Conservation (phyloP, 345 rosid species). For the Anastatica hierochuntica region DNA sequence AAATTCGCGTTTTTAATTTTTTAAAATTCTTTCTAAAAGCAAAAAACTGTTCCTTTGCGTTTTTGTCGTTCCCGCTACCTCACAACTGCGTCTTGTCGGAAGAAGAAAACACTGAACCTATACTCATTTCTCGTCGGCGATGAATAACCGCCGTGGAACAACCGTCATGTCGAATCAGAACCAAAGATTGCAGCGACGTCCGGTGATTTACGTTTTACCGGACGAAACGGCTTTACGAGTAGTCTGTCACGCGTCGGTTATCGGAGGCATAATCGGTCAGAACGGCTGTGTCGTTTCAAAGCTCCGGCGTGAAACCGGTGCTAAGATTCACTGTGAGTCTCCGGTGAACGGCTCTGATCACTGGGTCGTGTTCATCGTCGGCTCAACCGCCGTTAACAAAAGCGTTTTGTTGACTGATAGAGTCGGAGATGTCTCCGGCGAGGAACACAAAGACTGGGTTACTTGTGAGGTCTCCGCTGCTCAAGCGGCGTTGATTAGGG, state of each 20-base stretch:
- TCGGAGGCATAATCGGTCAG: conserved; percentile 36
- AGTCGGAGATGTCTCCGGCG: conserved; percentile 16
- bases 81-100: too few species aligned
- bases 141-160: conserved; percentile 21
- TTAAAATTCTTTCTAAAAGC: too few species aligned
- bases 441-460: conserved; percentile 16
- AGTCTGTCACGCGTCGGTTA: conserved; percentile 31
- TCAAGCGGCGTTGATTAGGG: conserved; percentile 55
- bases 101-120: background rate
- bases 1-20: too few species aligned
- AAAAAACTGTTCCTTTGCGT: too few species aligned
- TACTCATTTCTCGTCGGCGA: background rate
- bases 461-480: conserved; percentile 36
- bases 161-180: background rate
- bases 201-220: conserved; percentile 8
- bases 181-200: conserved; percentile 6
- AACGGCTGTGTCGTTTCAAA: conserved; percentile 27
- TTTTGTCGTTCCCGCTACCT: too few species aligned
- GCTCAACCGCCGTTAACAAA: conserved; percentile 26
- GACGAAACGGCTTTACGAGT: conserved; percentile 31
- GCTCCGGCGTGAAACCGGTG: conserved; percentile 29
- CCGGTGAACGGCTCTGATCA: conserved; percentile 30
- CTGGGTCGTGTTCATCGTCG: conserved; percentile 33
- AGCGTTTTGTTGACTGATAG: conserved; percentile 21
- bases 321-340: conserved; percentile 33